These are phyloP conservation scores for Claviceps citrina DNA, from an alignment of 2,329 filamentous ascomycete species.

Conservation along the genomic window DNA sequence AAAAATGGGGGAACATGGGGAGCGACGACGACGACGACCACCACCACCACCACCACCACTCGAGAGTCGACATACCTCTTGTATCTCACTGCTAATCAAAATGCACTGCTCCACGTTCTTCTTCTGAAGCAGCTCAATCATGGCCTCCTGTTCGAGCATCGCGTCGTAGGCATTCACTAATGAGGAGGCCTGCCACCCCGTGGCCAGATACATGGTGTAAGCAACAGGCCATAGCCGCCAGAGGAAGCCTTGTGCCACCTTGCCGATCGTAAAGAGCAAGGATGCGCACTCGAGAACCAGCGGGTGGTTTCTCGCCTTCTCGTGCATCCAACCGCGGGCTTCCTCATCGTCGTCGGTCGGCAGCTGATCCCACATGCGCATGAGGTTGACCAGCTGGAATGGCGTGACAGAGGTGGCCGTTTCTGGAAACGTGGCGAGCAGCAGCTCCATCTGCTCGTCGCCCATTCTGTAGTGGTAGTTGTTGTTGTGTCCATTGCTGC, in stretches of 20 bases:
- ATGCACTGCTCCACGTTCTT: constrained; percentile 5
- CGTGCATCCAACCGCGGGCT: not conserved
- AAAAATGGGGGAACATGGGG: not conserved
- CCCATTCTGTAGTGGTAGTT: too few relatives aligned
- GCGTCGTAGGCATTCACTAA: not conserved
- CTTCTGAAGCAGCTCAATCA: constrained; percentile 3
- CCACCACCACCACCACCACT: too few relatives aligned
- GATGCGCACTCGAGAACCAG: constrained; percentile 7
- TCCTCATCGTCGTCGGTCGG: not conserved
- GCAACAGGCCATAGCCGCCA: not conserved
- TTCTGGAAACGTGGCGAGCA: not conserved
- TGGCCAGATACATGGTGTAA: constrained; percentile 2
- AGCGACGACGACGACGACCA: not conserved
- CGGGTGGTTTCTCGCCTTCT: not conserved
- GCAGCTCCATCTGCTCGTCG: not conserved
- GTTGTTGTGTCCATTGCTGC: too few relatives aligned
- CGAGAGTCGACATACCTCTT: constrained; percentile 6
- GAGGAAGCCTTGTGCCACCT: not conserved
- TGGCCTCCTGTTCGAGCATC: not conserved
- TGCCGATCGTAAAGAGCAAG: not conserved
- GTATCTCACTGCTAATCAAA: constrained; percentile 5
- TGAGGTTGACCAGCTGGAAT: not conserved
- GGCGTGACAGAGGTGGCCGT: not conserved
- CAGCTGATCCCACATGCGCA: not conserved
- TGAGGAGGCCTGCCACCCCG: not conserved